Conservation (phyloP, 306 rosid species). For the Benincasa hispida region DNA sequence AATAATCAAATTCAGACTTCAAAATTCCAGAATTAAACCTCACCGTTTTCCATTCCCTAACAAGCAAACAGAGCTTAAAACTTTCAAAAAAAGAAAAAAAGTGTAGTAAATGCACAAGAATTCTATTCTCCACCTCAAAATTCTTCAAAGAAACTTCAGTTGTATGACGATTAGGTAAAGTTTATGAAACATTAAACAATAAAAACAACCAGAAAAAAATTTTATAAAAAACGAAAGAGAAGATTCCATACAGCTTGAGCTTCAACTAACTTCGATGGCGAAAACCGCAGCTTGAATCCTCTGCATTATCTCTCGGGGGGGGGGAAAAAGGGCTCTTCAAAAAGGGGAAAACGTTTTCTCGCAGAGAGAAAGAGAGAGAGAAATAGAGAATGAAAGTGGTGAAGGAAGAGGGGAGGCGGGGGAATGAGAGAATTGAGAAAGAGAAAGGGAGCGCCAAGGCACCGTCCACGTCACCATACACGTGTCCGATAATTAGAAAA, state of each 20-base stretch:
- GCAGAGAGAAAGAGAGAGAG: conserved; percentile 6
- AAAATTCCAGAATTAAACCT: not conserved
- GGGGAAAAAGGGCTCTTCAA: not conserved
- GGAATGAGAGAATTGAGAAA: not conserved
- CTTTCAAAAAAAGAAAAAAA: not conserved
- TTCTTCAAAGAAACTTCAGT: not conserved
- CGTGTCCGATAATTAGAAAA: conserved; percentile 40
- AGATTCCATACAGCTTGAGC: not conserved
- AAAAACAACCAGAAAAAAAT: not conserved
- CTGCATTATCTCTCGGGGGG: conserved; percentile 30
- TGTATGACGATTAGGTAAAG: not conserved
- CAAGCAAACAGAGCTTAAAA: conserved; percentile 12
- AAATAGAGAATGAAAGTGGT: conserved; percentile 13
- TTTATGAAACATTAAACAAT: not conserved
- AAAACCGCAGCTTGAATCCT: conserved; percentile 11
- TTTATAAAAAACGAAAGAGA: not conserved
- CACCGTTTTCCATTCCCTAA: conserved; percentile 8
- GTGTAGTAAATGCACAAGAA: not conserved
- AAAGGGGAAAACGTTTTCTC: conserved; percentile 16
- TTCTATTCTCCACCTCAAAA: not conserved
- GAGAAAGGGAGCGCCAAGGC: conserved; percentile 35
- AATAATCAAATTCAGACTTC: not conserved
- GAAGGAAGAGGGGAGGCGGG: conserved; percentile 18
- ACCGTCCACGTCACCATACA: conserved; percentile 73
- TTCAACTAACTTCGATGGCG: conserved; percentile 3